phyloP scores from a whole-genome alignment of 805 yeast genomes.

The Hanseniaspora vineae region DNA sequence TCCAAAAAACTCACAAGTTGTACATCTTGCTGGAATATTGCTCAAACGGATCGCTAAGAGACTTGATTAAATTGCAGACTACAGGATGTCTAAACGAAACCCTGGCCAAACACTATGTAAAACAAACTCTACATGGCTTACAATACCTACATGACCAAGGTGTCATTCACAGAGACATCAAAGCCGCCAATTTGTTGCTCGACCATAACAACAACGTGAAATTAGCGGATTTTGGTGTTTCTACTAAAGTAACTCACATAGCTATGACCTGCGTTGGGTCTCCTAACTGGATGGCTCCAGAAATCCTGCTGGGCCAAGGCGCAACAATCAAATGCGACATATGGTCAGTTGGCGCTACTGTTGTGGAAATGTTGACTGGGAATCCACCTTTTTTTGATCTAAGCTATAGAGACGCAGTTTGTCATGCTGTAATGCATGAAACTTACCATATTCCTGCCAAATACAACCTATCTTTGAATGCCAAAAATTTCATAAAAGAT shows the following conservation, averaged over 20 bases:
- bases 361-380: conserved; percentile 74
- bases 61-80: conserved; percentile 17
- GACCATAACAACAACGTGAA: conserved; percentile 65
- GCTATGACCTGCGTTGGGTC: conserved; percentile 66
- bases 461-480: conserved; percentile 26
- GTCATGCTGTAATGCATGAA: conserved; percentile 29
- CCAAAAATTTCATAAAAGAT: conserved; percentile 51
- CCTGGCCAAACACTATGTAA: conserved; percentile 44
- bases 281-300: conserved; percentile 99
- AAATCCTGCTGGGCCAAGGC: conserved; percentile 72
- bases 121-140: conserved; percentile 62
- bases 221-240: conserved; percentile 92
- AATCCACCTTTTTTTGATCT: conserved; percentile 73
- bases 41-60: conserved; percentile 51
- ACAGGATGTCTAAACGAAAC: conserved; percentile 44
- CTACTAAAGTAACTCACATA: conserved; percentile 58
- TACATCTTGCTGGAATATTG: conserved; percentile 73
- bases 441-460: conserved; percentile 24
- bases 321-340: conserved; percentile 82
- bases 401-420: conserved; percentile 23
- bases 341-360: conserved; percentile 93
- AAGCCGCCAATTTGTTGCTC: conserved; percentile 79
- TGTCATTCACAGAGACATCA: conserved; percentile 84
- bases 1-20: conserved; percentile 50
- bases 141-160: conserved; percentile 62